Percentiles rank a stretch among this genome's conserved stretches.
These are phyloP conservation scores for Prunus salicina DNA, from an alignment of 306 rosid genomes.

Conservation along the genomic window DNA sequence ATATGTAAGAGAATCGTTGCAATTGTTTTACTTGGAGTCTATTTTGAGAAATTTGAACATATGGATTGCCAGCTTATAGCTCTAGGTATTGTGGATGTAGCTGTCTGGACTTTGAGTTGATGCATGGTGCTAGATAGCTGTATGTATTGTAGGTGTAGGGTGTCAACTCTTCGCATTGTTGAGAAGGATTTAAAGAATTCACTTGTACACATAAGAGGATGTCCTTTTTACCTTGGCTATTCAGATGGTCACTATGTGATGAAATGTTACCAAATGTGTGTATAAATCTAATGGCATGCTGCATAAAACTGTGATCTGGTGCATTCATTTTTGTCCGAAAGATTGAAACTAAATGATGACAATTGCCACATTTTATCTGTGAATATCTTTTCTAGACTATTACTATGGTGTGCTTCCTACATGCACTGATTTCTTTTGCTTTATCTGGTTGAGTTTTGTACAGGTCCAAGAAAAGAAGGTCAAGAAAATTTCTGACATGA, in stretches of 20 bases:
- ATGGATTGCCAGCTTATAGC: not conserved
- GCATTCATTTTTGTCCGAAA: not conserved
- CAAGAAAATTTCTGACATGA: conserved; percentile 88
- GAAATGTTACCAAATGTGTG: not conserved
- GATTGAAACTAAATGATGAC: not conserved
- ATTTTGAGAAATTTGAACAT: not conserved
- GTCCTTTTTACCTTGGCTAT: not conserved
- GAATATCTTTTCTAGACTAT: not conserved
- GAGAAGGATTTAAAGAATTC: not conserved
- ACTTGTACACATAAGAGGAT: not conserved
- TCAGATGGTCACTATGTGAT: not conserved
- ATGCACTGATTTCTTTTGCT: conserved; percentile 15
- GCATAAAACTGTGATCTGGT: not conserved
- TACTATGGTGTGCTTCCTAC: conserved; percentile 13
- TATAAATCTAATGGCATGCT: not conserved
- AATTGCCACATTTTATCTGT: not conserved
- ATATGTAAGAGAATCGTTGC: not conserved
- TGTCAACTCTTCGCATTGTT: not conserved
- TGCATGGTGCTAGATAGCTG: not conserved
- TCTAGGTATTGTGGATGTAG: not conserved
- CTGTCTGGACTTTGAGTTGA: not conserved
- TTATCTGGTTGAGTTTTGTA: conserved; percentile 31
- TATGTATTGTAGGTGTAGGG: not conserved
- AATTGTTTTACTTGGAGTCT: not conserved
- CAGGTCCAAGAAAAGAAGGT: conserved; percentile 99